These are phyloP conservation scores for Phallus indusiatus DNA, from an alignment of 768 basidiomycete species.

Conservation along the genomic window DNA sequence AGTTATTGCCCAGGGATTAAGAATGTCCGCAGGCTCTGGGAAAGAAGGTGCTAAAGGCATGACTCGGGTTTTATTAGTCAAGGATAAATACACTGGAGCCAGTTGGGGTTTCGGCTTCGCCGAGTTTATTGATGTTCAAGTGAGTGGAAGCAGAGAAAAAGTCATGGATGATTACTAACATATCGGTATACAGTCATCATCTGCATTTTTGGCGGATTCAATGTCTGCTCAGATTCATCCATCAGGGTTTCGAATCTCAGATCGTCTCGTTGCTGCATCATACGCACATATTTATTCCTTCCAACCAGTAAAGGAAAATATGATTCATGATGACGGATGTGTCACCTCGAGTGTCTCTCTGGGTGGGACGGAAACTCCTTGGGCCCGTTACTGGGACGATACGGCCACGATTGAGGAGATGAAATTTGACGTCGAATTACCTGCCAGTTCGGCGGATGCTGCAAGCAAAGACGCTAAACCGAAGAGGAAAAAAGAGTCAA, in stretches of 20 bases:
- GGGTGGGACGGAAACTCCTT: slow-evolving; percentile 63
- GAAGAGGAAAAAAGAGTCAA: slow-evolving; percentile 55
- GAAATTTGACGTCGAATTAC: slow-evolving; percentile 66
- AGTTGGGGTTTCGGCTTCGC: slow-evolving; percentile 95
- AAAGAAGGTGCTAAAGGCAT: slow-evolving; percentile 80
- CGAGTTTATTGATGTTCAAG: slow-evolving; percentile 80
- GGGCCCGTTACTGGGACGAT: slow-evolving; percentile 92
- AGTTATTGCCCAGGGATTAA: slow-evolving; percentile 78
- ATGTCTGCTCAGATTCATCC: slow-evolving; percentile 86
- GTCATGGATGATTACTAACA: slow-evolving; percentile 10
- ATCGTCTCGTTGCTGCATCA: slow-evolving; percentile 81
- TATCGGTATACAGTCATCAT: slow-evolving; percentile 53
- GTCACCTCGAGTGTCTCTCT: slow-evolving; percentile 55
- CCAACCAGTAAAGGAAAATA: slow-evolving; percentile 65
- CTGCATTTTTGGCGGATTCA: slow-evolving; percentile 70
- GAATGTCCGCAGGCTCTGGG: slow-evolving; percentile 65
- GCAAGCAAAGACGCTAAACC: slow-evolving; percentile 27
- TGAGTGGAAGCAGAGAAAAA: slow-evolving; percentile 23
- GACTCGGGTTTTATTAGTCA: slow-evolving; percentile 79
- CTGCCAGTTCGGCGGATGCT: slow-evolving; percentile 20
- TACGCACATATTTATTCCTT: slow-evolving; percentile 91
- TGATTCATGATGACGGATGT: slow-evolving; percentile 70
- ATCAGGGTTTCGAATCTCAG: slow-evolving; percentile 87
- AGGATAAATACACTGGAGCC: slow-evolving; percentile 78
- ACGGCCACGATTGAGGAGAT: slow-evolving; percentile 63